Conservation (phyloP, 495 filamentous ascomycete genomes). For the Aspergillus hancockii region DNA sequence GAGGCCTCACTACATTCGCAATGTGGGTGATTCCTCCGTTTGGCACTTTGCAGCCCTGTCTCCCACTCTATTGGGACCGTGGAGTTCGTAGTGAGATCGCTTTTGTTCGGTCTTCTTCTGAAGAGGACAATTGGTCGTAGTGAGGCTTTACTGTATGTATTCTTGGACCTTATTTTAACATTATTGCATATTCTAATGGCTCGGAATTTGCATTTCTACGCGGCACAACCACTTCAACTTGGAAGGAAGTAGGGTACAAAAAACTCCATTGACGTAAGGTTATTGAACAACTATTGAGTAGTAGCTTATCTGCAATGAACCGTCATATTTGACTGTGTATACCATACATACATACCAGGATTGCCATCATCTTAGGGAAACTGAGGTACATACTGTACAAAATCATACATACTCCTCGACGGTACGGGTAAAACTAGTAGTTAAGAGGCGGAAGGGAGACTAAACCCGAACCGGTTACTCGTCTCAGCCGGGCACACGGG, state of each 20-base stretch:
- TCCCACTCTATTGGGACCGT: neutral
- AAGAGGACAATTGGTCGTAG: neutral
- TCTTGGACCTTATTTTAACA: neutral
- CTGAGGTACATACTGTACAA: too few species aligned
- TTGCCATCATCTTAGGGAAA: neutral
- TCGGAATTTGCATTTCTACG: neutral
- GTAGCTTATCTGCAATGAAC: neutral
- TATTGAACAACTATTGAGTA: conserved; percentile 1
- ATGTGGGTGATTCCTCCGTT: neutral
- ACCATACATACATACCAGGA: too few species aligned
- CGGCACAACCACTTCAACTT: neutral
- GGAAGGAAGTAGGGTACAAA: neutral
- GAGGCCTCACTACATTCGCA: neutral
- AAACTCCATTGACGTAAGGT: neutral
- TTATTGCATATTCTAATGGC: neutral
- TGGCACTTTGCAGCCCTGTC: neutral
- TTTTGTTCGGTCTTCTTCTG: neutral
- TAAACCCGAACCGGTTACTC: conserved; percentile 12
- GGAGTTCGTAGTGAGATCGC: neutral
- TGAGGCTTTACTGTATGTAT: neutral
- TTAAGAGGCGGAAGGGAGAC: conserved; percentile 5
- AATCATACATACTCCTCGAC: too few species aligned
- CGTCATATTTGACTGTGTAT: neutral
- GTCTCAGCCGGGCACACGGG: conserved; percentile 13
- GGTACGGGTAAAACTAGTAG: too few species aligned